A percentile compares a stretch with the other conserved stretches of the same genome.
These are phyloP conservation scores for Thelonectria blattea DNA, from an alignment of 2,329 filamentous ascomycete genomes.

Conservation along the genomic window DNA sequence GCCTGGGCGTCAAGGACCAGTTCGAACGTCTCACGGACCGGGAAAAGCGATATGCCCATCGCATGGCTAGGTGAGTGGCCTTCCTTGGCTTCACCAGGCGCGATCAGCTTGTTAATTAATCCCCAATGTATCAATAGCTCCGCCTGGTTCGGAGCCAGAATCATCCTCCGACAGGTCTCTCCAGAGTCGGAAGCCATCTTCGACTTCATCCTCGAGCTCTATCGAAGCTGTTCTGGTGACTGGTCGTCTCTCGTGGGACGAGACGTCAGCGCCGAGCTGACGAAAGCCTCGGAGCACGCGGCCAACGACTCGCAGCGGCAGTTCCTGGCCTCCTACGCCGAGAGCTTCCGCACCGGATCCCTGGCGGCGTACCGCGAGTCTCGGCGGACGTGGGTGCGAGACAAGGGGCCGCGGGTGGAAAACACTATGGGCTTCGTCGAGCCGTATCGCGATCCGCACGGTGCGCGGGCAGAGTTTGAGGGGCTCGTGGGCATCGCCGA, in stretches of 20 bases:
- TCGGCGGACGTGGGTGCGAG: constrained; percentile 63
- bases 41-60: constrained; percentile 47
- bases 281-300: constrained; percentile 54
- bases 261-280: constrained; percentile 50
- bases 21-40: too few species aligned
- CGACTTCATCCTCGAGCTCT: constrained; percentile 63
- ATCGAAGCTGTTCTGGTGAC: constrained; percentile 55
- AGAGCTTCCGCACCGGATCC: constrained; percentile 62
- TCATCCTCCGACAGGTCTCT: constrained; percentile 65
- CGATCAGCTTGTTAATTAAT: constrained; percentile 8
- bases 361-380: constrained; percentile 62
- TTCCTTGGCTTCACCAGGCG: neutral
- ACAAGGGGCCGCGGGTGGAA: constrained; percentile 62
- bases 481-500: constrained; percentile 68
- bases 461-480: constrained; percentile 65
- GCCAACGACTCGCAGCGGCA: constrained; percentile 58
- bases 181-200: constrained; percentile 63
- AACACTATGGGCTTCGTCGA: constrained; percentile 68
- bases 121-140: constrained; percentile 38
- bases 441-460: constrained; percentile 66
- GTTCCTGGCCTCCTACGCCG: constrained; percentile 59
- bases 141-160: constrained; percentile 59
- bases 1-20: too few species aligned
- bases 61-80: constrained; percentile 48
- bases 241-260: constrained; percentile 54